Evolutionary conservation across 2,329 filamentous ascomycete species (phyloP), one percentile per base, ranked within the genome.

Genomic region (Trichoderma aggressivum): DNA sequence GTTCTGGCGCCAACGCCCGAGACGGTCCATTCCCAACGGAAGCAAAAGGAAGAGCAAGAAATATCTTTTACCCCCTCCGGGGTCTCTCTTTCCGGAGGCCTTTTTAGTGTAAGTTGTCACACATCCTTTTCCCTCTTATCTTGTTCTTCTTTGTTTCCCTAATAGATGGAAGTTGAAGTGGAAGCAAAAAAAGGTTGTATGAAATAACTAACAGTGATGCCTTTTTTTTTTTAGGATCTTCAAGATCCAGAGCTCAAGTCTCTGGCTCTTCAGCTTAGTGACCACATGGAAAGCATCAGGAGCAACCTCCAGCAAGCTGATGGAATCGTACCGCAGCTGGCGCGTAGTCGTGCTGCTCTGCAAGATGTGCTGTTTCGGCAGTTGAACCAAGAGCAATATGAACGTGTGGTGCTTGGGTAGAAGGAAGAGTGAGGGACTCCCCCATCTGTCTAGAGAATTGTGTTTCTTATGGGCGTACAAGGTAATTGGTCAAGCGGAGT

Each of bases 211-310:
- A 68, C 65, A n/a, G 28, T n/a, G 21, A 3, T 53, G 11, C 68
- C 8, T 21, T 21, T 56, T 30, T 7, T 21, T 21, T 56, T 30
- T 7, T 18, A 85, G 81, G 79, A 80, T 43, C 72, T 84, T 12
- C 73, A 80, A 21, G 56, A 70, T 18, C 68, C 83, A 24, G 84
- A 86, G 58, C 75, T 88, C 18, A 74, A 82, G n/a, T 77, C 78
- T 2, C 75, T 88, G 4, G 84, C 82, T 0, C 77, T 81, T 18
- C 86, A 88, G 76, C 81, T 89, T 21, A 80, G 81, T 12, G 87
- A 78, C 66, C 87, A 89, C 73, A 85, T 88, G 79, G 86, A 89
- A 72, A 89, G 86, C 74, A 85, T 90, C 76, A 81, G 80, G 69
- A 80, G 80, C 56, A 89, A 89, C 75, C 79, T 89, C 50, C 79